Conservation (phyloP, 805 yeast species). For the Barnettozyma sucrosica region DNA sequence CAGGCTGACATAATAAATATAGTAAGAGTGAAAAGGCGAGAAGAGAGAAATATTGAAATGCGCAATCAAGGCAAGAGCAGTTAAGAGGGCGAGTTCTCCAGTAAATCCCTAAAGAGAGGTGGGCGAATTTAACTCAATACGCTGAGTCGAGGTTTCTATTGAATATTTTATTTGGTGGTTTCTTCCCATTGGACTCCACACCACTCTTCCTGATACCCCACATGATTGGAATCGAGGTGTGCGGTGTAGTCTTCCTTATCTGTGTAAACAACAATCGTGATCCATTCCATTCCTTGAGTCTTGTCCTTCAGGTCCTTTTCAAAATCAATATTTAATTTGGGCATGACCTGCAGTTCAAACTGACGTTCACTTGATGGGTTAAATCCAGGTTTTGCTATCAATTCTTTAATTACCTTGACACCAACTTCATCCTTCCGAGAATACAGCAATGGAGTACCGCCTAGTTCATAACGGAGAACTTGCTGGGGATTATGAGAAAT, state of each 20-base stretch:
- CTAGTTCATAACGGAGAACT: slow-evolving; percentile 77
- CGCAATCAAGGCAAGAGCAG: too few species aligned
- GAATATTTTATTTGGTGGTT: neutral
- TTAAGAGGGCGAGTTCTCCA: too few species aligned
- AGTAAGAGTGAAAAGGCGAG: too few species aligned
- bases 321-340: slow-evolving; percentile 79
- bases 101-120: too few species aligned
- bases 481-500: slow-evolving; percentile 83
- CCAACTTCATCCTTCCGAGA: slow-evolving; percentile 50
- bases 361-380: slow-evolving; percentile 55
- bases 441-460: slow-evolving; percentile 73
- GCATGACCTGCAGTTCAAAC: slow-evolving; percentile 92
- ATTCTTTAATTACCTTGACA: slow-evolving; percentile 32
- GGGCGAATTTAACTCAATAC: too few species aligned
- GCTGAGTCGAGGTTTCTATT: too few species aligned
- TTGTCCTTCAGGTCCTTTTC: slow-evolving; percentile 44
- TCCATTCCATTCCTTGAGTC: slow-evolving; percentile 94
- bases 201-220: slow-evolving; percentile 74
- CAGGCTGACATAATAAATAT: neutral
- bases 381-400: slow-evolving; percentile 53
- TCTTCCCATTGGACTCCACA: neutral
- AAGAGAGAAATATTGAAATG: too few species aligned
- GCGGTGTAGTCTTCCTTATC: slow-evolving; percentile 62
- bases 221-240: slow-evolving; percentile 50
- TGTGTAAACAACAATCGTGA: slow-evolving; percentile 80